A percentile compares a stretch with the other conserved stretches of the same genome.
Evolutionary conservation across 805 yeast genomes (phyloP).

Genomic region (Metschnikowia matae): DNA sequence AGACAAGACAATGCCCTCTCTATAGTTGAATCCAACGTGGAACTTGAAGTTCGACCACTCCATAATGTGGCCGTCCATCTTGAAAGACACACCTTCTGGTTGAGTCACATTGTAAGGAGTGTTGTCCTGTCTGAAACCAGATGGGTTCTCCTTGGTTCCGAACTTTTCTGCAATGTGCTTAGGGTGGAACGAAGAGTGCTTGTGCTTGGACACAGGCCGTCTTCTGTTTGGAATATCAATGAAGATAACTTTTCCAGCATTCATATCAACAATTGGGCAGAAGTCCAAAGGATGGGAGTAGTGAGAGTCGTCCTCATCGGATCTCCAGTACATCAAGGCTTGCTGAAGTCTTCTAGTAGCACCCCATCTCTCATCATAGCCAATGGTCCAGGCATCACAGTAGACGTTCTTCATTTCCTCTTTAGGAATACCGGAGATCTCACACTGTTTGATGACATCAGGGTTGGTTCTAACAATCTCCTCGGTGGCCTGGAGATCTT

Average conservation of each 20-base stretch:
- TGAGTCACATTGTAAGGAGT: slow-evolving; percentile 70
- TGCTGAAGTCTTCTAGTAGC: slow-evolving; percentile 71
- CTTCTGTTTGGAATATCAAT: slow-evolving; percentile 75
- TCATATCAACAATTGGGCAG: slow-evolving; percentile 78
- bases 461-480: slow-evolving; percentile 66
- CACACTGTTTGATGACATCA: slow-evolving; percentile 67
- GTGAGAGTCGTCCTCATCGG: slow-evolving; percentile 71
- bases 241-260: slow-evolving; percentile 60
- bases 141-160: slow-evolving; percentile 45
- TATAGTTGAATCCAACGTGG: slow-evolving; percentile 80
- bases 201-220: slow-evolving; percentile 63
- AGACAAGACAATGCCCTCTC: slow-evolving; percentile 78
- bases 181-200: slow-evolving; percentile 69
- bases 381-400: slow-evolving; percentile 70
- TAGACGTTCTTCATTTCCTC: slow-evolving; percentile 56
- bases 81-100: slow-evolving; percentile 80
- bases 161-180: slow-evolving; percentile 56
- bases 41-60: slow-evolving; percentile 74
- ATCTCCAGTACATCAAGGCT: slow-evolving; percentile 74
- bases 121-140: slow-evolving; percentile 55
- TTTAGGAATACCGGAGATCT: slow-evolving; percentile 62
- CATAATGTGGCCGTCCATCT: slow-evolving; percentile 63
- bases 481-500: slow-evolving; percentile 62
- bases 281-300: slow-evolving; percentile 75
- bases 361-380: slow-evolving; percentile 77